These are phyloP conservation scores for Zizania latifolia DNA, from an alignment of 176 grass and related monocot species.

Conservation along the genomic window DNA sequence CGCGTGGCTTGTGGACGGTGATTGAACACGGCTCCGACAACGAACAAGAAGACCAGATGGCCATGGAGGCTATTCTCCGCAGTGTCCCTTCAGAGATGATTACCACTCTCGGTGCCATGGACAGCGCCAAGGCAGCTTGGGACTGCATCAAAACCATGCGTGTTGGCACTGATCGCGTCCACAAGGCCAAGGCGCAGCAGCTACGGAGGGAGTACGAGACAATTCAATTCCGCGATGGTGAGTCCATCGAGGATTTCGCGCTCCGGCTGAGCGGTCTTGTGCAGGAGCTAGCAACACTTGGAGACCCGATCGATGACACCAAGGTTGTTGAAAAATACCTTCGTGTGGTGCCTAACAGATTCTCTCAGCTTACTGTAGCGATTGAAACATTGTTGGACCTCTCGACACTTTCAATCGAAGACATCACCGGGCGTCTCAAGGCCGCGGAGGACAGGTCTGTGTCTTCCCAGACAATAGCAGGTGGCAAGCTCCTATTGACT, in stretches of 20 bases:
- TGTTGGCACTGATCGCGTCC: neutral
- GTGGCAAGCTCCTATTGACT: neutral
- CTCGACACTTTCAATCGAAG: neutral
- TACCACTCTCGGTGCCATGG: neutral
- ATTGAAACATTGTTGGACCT: neutral
- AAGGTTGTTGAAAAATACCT: neutral
- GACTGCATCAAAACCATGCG: neutral
- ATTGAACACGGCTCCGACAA: neutral
- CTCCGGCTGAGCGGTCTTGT: neutral
- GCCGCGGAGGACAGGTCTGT: neutral
- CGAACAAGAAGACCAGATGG: neutral
- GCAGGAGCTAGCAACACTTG: neutral
- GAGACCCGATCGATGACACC: neutral
- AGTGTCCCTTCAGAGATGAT: neutral
- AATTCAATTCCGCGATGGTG: neutral
- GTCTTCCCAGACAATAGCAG: neutral
- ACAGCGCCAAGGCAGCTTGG: neutral
- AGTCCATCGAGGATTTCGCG: neutral
- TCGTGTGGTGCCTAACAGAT: neutral
- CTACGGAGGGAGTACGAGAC: neutral
- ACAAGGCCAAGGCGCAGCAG: neutral
- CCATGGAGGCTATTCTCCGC: too few relatives aligned
- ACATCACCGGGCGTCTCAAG: neutral
- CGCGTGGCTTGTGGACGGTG: neutral
- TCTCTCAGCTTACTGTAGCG: neutral